These are phyloP conservation scores for Termitomyces sp. DNA, from an alignment of 768 basidiomycete genomes.

Conservation along the genomic window DNA sequence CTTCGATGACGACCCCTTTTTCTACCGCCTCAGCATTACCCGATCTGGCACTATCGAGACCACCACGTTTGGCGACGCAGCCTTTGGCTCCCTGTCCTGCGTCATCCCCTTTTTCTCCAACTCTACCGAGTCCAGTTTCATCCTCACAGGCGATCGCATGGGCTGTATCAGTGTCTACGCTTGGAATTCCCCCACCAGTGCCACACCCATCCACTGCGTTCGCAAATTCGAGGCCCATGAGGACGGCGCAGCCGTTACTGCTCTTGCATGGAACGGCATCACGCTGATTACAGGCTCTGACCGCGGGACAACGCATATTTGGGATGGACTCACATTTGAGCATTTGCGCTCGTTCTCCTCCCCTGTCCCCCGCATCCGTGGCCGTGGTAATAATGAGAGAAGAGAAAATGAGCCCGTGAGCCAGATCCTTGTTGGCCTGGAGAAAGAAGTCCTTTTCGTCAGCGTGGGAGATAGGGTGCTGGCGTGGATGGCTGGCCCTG, in stretches of 20 bases:
- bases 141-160: constrained; percentile 63
- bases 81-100: constrained; percentile 49
- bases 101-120: constrained; percentile 48
- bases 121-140: constrained; percentile 38
- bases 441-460: constrained; percentile 55
- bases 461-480: constrained; percentile 60
- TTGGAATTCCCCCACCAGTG: constrained; percentile 31
- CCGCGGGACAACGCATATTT: constrained; percentile 56
- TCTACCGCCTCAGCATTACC: constrained; percentile 49
- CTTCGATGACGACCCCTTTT: constrained; percentile 46
- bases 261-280: constrained; percentile 59
- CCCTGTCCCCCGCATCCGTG: constrained; percentile 37
- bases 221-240: constrained; percentile 61
- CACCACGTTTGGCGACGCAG: constrained; percentile 49
- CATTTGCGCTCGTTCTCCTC: constrained; percentile 54
- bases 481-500: constrained; percentile 64
- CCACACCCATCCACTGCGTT: constrained; percentile 29
- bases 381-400: constrained; percentile 17
- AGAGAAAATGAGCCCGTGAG: constrained; percentile 45
- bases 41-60: constrained; percentile 28
- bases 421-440: constrained; percentile 55
- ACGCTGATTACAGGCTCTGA: constrained; percentile 67
- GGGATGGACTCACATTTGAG: constrained; percentile 65
- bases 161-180: constrained; percentile 66
- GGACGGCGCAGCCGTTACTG: constrained; percentile 59